Conservation (phyloP, 2,329 filamentous ascomycete genomes). For the Aspergillus transmontanensis region DNA sequence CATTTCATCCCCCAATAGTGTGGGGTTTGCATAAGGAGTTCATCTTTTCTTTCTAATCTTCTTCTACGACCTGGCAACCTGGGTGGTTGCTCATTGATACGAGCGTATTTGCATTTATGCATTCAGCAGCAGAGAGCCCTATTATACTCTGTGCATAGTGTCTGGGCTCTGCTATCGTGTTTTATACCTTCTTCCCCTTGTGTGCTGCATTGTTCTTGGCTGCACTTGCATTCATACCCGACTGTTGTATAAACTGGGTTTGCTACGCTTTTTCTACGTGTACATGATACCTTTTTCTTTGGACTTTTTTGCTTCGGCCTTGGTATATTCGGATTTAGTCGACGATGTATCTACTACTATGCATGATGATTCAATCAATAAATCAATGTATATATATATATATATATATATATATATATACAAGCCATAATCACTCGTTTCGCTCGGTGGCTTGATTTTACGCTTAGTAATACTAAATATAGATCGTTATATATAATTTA, state of each 20-base stretch:
- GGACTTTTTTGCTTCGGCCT: slow-evolving; percentile 2
- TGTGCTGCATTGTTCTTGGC: slow-evolving; percentile 16
- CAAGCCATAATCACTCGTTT: no score
- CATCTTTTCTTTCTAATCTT: slow-evolving; percentile 15
- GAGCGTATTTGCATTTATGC: slow-evolving; percentile 8
- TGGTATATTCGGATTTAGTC: slow-evolving; percentile 11
- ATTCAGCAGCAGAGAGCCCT: slow-evolving; percentile 6
- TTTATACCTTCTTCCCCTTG: slow-evolving; percentile 17
- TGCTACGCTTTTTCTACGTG: slow-evolving; percentile 28
- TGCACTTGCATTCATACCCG: slow-evolving; percentile 26
- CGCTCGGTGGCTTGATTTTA: no score
- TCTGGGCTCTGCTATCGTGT: slow-evolving; percentile 12
- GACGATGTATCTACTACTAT: slow-evolving; percentile 14
- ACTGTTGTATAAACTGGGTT: slow-evolving; percentile 32
- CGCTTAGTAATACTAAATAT: no score
- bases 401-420: no score
- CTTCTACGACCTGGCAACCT: slow-evolving; percentile 15
- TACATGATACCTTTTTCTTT: slow-evolving; percentile 38
- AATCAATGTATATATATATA: neutral
- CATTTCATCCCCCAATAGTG: neutral
- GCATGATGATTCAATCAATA: slow-evolving; percentile 1
- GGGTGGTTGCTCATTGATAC: slow-evolving; percentile 11
- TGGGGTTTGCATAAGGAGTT: slow-evolving; percentile 23
- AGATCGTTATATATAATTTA: no score
- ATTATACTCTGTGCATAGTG: slow-evolving; percentile 16